These are phyloP conservation scores for Lepidium sativum DNA, from an alignment of 345 rosid genomes.

Conservation along the genomic window DNA sequence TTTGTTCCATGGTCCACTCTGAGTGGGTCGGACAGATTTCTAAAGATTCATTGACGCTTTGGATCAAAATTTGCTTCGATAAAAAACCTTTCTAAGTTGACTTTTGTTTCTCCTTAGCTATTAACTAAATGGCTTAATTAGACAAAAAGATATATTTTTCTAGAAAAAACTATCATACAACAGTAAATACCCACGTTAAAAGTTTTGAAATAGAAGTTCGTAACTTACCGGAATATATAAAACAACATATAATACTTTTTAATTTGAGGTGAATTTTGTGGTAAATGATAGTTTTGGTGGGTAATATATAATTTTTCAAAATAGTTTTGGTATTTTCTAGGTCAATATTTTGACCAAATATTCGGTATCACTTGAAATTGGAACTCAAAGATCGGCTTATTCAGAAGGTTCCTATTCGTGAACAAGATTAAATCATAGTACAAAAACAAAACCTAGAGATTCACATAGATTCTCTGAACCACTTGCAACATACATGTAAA, in stretches of 20 bases:
- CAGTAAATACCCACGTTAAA: no score
- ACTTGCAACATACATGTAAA: slow-evolving; percentile 24
- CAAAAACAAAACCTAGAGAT: slow-evolving; percentile 14
- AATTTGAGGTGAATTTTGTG: no score
- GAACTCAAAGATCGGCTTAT: not conserved
- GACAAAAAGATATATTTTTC: no score
- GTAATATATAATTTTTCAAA: no score
- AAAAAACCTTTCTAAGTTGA: not conserved
- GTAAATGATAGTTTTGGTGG: no score
- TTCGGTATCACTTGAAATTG: not conserved
- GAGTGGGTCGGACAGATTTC: not conserved
- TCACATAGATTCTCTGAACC: not conserved
- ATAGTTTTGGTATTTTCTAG: not conserved
- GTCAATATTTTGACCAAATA: not conserved
- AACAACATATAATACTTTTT: no score
- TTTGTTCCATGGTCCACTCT: slow-evolving; percentile 4
- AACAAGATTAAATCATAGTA: not conserved
- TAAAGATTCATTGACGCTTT: not conserved
- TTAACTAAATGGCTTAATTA: not conserved
- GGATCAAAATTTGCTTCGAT: not conserved
- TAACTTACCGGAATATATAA: no score
- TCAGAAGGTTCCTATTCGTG: not conserved
- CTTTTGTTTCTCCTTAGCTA: not conserved
- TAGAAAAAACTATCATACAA: no score
- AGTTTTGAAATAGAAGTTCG: no score